A percentile compares a stretch with the other conserved stretches of the same genome.
These are phyloP conservation scores for Fistulifera pelliculosa DNA, from an alignment of 108 stramenopile genomes.

Conservation along the genomic window DNA sequence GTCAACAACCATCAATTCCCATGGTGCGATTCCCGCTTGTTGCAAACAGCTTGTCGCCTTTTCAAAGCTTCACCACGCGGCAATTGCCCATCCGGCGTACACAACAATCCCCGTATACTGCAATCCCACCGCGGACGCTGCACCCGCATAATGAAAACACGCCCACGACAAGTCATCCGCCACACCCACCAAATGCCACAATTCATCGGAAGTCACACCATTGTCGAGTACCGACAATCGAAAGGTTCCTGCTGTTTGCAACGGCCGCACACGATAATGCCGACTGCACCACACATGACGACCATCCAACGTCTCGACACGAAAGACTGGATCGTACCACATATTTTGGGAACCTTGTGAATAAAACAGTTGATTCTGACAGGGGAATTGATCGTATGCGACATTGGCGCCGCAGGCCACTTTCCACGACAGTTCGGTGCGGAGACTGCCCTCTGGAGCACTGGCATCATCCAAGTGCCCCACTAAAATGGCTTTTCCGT, in stretches of 20 bases:
- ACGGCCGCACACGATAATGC: slow-evolving; percentile 68
- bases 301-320: slow-evolving; percentile 91
- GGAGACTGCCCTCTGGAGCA: slow-evolving; percentile 27
- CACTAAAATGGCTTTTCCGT: slow-evolving; percentile 67
- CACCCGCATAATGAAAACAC: slow-evolving; percentile 92
- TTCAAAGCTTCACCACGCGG: slow-evolving; percentile 30
- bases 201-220: slow-evolving; percentile 82
- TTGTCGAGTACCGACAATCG: slow-evolving; percentile 82
- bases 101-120: slow-evolving; percentile 83
- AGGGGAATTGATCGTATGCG: slow-evolving; percentile 94
- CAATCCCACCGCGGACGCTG: slow-evolving; percentile 85
- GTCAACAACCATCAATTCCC: slow-evolving; percentile 78
- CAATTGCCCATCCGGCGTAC: slow-evolving; percentile 80
- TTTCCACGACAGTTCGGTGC: slow-evolving; percentile 80
- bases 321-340: slow-evolving; percentile 97
- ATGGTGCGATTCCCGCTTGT: slow-evolving; percentile 74
- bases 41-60: too few relatives aligned
- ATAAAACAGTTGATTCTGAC: slow-evolving; percentile 84
- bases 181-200: slow-evolving; percentile 86
- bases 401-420: slow-evolving; percentile 86
- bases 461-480: slow-evolving; percentile 77
- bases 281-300: slow-evolving; percentile 85
- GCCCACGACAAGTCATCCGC: slow-evolving; percentile 89
- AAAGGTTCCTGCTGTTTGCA: slow-evolving; percentile 51
- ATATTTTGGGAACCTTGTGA: slow-evolving; percentile 50